Conservation (phyloP, 441 rosid species). For the Brassica hybrid region DNA sequence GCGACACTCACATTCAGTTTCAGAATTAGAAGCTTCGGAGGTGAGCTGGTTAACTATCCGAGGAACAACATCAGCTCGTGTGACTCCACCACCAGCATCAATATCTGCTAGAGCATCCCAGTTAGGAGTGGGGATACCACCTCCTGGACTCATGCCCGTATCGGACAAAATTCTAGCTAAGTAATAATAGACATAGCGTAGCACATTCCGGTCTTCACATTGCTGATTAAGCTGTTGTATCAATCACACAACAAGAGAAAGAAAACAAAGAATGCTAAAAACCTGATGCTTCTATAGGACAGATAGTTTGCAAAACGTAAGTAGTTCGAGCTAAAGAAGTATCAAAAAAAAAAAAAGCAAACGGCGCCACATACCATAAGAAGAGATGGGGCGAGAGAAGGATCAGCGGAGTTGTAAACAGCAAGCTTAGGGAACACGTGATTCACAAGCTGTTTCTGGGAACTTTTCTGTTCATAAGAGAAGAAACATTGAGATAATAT, state of each 20-base stretch:
- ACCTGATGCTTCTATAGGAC: conserved; percentile 16
- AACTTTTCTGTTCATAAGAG: conserved; percentile 57
- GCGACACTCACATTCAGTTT: conserved; percentile 73
- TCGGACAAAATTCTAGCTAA: conserved; percentile 97
- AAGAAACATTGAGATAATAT: too few species aligned
- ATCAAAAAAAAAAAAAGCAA: conserved; percentile 1
- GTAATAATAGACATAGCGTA: conserved; percentile 97
- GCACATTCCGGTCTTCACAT: conserved; percentile 91
- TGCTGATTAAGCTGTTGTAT: conserved; percentile 96
- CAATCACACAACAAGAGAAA: conserved; percentile 30
- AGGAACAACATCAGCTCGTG: conserved; percentile 98
- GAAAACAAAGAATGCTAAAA: neutral
- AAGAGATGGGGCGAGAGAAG: conserved; percentile 98
- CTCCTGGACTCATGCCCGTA: conserved; percentile 90
- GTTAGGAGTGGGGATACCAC: conserved; percentile 99
- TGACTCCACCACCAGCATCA: conserved; percentile 98
- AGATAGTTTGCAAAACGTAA: conserved; percentile 22
- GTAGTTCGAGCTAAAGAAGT: too few species aligned
- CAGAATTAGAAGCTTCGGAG: conserved; percentile 71
- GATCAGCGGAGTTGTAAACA: conserved; percentile 98
- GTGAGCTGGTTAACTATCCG: conserved; percentile 84
- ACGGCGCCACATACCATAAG: conserved; percentile 74
- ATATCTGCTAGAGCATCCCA: conserved; percentile 99
- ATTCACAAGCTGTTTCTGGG: conserved; percentile 89
- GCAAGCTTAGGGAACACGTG: conserved; percentile 98